A percentile compares a stretch with the other conserved stretches of the same genome.
phyloP scores from a whole-genome alignment of 805 yeast genomes.

The Teunomyces tritomae region DNA sequence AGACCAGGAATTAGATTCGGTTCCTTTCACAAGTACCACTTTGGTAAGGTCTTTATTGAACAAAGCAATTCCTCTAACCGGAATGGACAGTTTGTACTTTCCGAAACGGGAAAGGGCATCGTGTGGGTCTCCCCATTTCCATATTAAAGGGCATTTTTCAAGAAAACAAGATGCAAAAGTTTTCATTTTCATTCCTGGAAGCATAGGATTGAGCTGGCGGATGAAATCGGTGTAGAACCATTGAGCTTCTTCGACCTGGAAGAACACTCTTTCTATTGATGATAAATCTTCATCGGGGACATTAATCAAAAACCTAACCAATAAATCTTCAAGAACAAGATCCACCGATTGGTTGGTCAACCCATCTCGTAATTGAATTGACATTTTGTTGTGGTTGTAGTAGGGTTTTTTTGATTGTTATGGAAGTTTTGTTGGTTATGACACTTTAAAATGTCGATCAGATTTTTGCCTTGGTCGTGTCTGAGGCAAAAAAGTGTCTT shows the following conservation, averaged over 20 bases:
- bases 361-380: constrained; percentile 53
- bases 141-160: constrained; percentile 68
- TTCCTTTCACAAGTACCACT: constrained; percentile 78
- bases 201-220: constrained; percentile 63
- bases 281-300: constrained; percentile 90
- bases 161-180: constrained; percentile 67
- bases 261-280: constrained; percentile 74
- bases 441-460: neutral
- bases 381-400: constrained; percentile 37
- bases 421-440: constrained; percentile 4
- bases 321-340: constrained; percentile 76
- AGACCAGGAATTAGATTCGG: constrained; percentile 80
- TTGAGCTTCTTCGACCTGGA: constrained; percentile 96
- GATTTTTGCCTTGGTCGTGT: constrained; percentile 2
- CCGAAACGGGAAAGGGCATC: constrained; percentile 79
- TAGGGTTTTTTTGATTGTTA: constrained; percentile 4
- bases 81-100: constrained; percentile 82
- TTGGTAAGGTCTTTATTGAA: constrained; percentile 69
- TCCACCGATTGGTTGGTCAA: constrained; percentile 67
- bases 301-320: constrained; percentile 87
- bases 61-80: constrained; percentile 94
- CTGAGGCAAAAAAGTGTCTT: neutral
- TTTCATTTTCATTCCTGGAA: constrained; percentile 78
- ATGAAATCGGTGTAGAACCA: constrained; percentile 94
- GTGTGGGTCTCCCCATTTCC: constrained; percentile 84